Base-by-base conservation (phyloP, 1,139 yeast genomes). In the Scheffersomyces insectosa region DNA sequence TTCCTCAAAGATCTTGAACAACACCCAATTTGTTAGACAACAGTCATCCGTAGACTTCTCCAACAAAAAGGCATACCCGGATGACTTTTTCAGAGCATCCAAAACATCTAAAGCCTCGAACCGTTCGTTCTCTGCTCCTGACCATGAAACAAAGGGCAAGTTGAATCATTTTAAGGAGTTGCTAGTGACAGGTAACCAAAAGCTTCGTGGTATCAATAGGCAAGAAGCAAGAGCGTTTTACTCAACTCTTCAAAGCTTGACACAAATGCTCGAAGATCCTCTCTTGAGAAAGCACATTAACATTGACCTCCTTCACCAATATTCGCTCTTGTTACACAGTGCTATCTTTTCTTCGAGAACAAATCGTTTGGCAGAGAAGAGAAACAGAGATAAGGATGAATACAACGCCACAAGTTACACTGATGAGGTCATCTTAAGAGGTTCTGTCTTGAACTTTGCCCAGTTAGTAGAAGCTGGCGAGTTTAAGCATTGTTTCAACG, bases 321-420 rank as follows among this genome's bases (percentile, higher is more conserved):
- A 31, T 20, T 31, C 34, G n/a, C 20, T 31, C 23, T 20, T 31
- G 15, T 31, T 31, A 7, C 34, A 31, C 34, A 31, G 34, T 20
- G 34, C 34, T 3, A 31, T 31, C 20, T 31, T 31, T 20, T 31
- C 34, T 3, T 20, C 20, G 34, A 62, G 76, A 49, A 60, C 65
- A 28, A 49, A 50, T 33, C 56, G 77, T 46, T 62, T 72, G 44
- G 53, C 64, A 10, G 62, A 63, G 14, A 49, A 56, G 10, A 63
- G 64, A 43, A 72, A 73, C 49, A 55, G 76, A 47, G 79, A 74
- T 52, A 66, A 62, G 42, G 79, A 74, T 52, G 70, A 66, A 49
- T 63, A 59, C 45, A 49, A 55, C 30, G 60, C 53, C 48, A 48
- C 49, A 36, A 58, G 59, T 39, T 60, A 61, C 41, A 47, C 56